Conservation (phyloP, 331 rosid species). For the Pyracantha coccinea region DNA sequence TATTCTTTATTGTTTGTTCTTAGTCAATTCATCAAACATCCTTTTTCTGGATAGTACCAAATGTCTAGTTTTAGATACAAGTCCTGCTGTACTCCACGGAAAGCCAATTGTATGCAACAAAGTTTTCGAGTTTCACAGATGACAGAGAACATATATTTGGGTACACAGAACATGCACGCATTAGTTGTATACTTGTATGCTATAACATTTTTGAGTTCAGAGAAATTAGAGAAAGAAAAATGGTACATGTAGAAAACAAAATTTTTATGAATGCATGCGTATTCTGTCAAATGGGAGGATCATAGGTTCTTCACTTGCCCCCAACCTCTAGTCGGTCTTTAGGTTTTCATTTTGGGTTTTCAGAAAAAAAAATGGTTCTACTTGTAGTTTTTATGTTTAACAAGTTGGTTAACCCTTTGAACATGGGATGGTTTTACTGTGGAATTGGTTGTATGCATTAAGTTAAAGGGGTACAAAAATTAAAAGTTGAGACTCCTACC, state of each 20-base stretch:
- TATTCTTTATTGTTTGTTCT: neutral
- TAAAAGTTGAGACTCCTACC: neutral
- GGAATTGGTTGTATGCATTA: neutral
- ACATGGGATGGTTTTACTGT: neutral
- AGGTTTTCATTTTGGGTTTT: neutral
- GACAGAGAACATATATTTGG: neutral
- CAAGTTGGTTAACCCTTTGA: neutral
- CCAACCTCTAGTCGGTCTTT: neutral
- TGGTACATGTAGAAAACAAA: neutral
- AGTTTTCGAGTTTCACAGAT: neutral
- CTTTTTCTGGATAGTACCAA: neutral
- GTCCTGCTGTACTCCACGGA: neutral
- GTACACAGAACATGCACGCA: neutral
- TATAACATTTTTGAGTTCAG: neutral
- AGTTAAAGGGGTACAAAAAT: neutral
- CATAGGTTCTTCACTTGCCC: neutral
- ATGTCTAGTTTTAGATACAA: neutral
- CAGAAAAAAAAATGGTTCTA: neutral
- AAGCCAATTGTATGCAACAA: neutral
- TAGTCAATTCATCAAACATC: neutral
- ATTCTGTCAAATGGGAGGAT: neutral
- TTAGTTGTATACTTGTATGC: neutral
- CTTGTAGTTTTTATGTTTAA: neutral
- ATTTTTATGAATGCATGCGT: neutral
- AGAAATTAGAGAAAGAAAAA: neutral